These are phyloP conservation scores for Musa troglodytarum DNA, from an alignment of 176 grass and related monocot species.

Conservation along the genomic window DNA sequence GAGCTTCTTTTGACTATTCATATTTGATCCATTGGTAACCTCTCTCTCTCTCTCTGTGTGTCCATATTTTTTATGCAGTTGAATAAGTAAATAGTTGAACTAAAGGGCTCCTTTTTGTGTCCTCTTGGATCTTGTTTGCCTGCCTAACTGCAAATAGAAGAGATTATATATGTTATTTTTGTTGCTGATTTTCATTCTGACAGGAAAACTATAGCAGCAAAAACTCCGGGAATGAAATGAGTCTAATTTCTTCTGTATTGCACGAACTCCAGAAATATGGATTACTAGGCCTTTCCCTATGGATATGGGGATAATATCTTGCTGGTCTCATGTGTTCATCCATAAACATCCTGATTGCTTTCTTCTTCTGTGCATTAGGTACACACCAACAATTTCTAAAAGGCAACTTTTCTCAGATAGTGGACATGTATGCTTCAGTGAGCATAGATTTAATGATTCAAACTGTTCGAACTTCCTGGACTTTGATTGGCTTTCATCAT, in stretches of 20 bases:
- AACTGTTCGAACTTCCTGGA: conserved; percentile 91
- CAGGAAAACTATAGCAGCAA: not conserved
- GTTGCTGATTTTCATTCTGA: not conserved
- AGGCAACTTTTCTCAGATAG: conserved; percentile 44
- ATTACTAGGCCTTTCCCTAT: not conserved
- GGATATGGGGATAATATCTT: not conserved
- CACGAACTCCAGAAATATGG: not conserved
- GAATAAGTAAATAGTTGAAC: conserved; percentile 1
- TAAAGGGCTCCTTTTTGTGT: not conserved
- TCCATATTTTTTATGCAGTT: not conserved
- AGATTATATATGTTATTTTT: not conserved
- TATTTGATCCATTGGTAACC: conserved; percentile 6
- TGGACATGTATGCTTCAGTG: conserved; percentile 41
- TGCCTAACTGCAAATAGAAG: not conserved
- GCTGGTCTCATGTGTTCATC: no score
- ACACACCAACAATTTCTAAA: conserved; percentile 32
- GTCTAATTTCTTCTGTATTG: not conserved
- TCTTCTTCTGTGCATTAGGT: conserved; percentile 30
- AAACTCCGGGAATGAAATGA: no score
- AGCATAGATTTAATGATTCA: conserved; percentile 48
- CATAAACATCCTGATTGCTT: not conserved
- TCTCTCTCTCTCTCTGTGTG: not conserved
- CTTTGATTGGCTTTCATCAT: conserved; percentile 81
- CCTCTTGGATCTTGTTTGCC: not conserved
- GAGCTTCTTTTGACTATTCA: conserved; percentile 8